Base-by-base conservation (phyloP, 192 early-diverging fungal genomes). In the Linnemannia hyalina region DNA sequence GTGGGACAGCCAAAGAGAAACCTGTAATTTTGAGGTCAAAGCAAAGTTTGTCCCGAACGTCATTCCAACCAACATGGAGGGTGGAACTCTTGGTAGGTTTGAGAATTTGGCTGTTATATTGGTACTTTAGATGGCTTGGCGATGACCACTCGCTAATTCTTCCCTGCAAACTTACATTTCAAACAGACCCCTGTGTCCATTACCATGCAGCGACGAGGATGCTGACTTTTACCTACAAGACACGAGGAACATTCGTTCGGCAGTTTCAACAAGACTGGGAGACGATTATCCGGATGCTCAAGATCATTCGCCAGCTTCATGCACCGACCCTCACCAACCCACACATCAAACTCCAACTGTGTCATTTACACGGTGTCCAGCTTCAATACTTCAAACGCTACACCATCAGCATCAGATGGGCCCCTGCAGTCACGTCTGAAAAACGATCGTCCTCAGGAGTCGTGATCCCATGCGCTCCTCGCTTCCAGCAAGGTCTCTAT, bases 251-350 rank as follows among this genome's bases (percentile, higher is more conserved):
- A 1, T 85, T 85, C 70, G 69, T 85, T 55, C 69, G 68, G 20
- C 83, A 85, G 74, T 85, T 85, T 42, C 80, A 80, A 71, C 55
- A 77, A 54, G 83, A 85, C 41, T 85, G 83, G 83, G 83, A 85
- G 74, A 80, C 68, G 52, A 85, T 85, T 54, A 75, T 80, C 41
- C 70, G 83, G 26, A 85, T 80, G 78, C 78, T 85, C 35, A 72
- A 42, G 55, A 49, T 85, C 57, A 80, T 80, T 55, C 75, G 83
- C 7, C 83, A 85, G 35, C 83, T 85, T 8, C 83, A 85, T 76
- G 78, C 83, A 4, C 83, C 83, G 20, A 85, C 83, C 18, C 46
- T 80, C n/a, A 41, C 78, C 29, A 80, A 76, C 23, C 74, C 68
- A 11, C 54, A 76, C 32, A 77, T 85, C 32, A 26, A 36, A 8